Evolutionary conservation across 1,284 basidiomycete genomes (phyloP).

Genomic region (Apiotrichum veenhuisii): DNA sequence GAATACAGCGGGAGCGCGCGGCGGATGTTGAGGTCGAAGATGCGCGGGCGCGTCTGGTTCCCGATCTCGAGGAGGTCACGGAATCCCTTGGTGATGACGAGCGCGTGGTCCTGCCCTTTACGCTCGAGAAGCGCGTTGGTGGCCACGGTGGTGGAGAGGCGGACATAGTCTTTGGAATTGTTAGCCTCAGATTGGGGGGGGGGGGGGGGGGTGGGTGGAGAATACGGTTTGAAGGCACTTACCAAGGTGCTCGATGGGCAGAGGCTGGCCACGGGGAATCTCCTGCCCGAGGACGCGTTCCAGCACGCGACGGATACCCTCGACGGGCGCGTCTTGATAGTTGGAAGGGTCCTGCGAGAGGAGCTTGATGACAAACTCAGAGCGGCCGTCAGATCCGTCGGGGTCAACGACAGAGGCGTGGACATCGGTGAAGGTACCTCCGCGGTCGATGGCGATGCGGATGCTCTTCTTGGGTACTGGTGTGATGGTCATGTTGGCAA

Average conservation of each 20-base stretch:
- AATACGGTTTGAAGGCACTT: constrained; percentile 25
- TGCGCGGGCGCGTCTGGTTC: constrained; percentile 43
- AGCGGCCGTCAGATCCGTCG: constrained; percentile 4
- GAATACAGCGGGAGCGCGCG: constrained; percentile 50
- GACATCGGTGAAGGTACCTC: constrained; percentile 10
- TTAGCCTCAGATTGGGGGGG: constrained; percentile 3
- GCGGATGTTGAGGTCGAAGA: constrained; percentile 49
- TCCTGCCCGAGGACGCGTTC: constrained; percentile 63
- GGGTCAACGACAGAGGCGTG: constrained; percentile 11
- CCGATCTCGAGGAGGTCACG: constrained; percentile 49
- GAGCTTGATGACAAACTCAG: constrained; percentile 55
- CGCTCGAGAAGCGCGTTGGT: constrained; percentile 95
- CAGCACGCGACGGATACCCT: constrained; percentile 79
- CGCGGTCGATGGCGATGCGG: constrained; percentile 39
- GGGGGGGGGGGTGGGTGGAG: too few relatives aligned
- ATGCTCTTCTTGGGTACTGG: constrained; percentile 13
- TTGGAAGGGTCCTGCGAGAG: constrained; percentile 68
- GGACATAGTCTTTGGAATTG: constrained; percentile 70
- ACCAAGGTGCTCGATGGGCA: constrained; percentile 73
- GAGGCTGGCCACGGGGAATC: constrained; percentile 44
- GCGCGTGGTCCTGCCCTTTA: constrained; percentile 84
- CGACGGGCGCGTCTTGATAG: constrained; percentile 86
- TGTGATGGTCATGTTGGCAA: constrained; percentile 13
- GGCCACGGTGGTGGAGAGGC: constrained; percentile 87
- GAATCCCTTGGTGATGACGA: constrained; percentile 64